Evolutionary conservation across 768 basidiomycete species (phyloP).

Genomic region (Lyophyllum shimeji): DNA sequence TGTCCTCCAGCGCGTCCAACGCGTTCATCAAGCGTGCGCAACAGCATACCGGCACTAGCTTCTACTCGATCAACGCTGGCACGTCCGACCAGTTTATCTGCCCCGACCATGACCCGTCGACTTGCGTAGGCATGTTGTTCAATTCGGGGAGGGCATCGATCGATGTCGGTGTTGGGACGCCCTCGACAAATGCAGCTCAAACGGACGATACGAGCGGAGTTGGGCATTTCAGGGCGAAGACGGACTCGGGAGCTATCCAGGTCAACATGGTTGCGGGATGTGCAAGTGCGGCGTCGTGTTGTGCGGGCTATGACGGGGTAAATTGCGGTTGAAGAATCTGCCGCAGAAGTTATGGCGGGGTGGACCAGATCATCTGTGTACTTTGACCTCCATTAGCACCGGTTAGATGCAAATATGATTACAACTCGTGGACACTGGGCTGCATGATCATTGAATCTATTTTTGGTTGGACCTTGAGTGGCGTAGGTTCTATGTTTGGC

Average conservation of each 20-base stretch:
- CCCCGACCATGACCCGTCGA: background rate
- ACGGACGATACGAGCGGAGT: background rate
- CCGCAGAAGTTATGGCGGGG: background rate
- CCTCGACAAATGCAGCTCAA: background rate
- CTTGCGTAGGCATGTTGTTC: background rate
- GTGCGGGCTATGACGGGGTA: background rate
- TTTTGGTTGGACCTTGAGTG: no score
- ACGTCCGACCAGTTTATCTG: background rate
- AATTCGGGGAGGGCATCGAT: background rate
- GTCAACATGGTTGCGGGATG: background rate
- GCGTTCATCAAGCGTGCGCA: background rate
- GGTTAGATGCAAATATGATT: background rate
- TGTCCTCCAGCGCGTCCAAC: background rate
- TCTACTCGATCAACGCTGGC: background rate
- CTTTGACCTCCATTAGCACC: background rate
- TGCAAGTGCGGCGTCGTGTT: background rate
- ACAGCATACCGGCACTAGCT: background rate
- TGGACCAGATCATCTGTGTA: background rate
- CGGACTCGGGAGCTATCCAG: background rate
- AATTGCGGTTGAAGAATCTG: background rate
- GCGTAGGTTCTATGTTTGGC: background rate
- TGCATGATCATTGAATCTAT: no score
- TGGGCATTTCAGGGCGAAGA: background rate
- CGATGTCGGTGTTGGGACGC: background rate
- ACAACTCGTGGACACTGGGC: no score